Percentiles rank a stretch among this genome's conserved stretches.
Evolutionary conservation across 257 asterid species (phyloP).

Genomic region (Asclepias syriaca): DNA sequence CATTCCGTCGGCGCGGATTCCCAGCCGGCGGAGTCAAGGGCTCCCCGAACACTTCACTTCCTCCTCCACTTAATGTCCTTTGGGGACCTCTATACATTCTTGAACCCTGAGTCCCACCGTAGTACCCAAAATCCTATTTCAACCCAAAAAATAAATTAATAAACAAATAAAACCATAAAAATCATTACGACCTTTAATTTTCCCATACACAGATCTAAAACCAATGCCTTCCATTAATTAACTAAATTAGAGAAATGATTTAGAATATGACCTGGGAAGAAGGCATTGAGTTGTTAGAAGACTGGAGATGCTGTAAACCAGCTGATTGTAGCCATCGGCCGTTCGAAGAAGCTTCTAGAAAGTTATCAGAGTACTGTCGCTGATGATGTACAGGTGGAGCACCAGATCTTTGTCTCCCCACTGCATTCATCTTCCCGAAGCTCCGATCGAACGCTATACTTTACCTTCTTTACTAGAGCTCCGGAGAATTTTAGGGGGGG

Average conservation of each 20-base stretch:
- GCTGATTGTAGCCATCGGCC: conserved; percentile 96
- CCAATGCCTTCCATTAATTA: neutral
- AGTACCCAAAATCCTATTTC: conserved; percentile 51
- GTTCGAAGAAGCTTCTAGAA: conserved; percentile 59
- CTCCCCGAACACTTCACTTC: conserved; percentile 58
- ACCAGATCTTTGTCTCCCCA: conserved; percentile 87
- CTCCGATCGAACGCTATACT: conserved; percentile 18
- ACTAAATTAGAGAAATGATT: conserved; percentile 2
- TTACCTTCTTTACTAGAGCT: conserved; percentile 15
- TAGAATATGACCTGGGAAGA: conserved; percentile 50
- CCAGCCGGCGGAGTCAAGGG: conserved; percentile 68
- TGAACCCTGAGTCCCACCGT: conserved; percentile 67
- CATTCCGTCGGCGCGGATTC: conserved; percentile 37
- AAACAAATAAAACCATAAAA: neutral
- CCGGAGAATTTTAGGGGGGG: neutral
- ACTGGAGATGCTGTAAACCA: conserved; percentile 83
- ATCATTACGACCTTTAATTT: neutral
- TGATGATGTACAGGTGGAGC: conserved; percentile 73
- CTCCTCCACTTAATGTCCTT: conserved; percentile 48
- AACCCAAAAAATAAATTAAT: neutral
- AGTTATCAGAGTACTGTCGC: conserved; percentile 83
- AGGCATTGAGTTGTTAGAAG: conserved; percentile 56
- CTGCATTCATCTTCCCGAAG: conserved; percentile 57
- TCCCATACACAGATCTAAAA: conserved; percentile 35
- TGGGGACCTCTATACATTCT: conserved; percentile 55